A percentile compares a stretch with the other conserved stretches of the same genome.
phyloP scores from a whole-genome alignment of 805 yeast genomes.

The Yamadazyma takamatsuzukensis region DNA sequence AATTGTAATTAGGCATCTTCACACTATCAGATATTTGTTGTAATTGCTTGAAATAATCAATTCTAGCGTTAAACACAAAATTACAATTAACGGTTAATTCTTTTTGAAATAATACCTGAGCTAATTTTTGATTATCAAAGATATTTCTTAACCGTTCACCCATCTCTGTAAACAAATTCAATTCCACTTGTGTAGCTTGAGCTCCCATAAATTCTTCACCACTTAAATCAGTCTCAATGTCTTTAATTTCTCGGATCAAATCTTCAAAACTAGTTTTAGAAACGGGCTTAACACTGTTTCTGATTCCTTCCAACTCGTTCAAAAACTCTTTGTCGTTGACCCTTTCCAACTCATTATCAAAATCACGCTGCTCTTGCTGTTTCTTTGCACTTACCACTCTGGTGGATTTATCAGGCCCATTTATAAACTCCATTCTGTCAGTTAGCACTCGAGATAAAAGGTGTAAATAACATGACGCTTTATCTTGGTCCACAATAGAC shows the following conservation, averaged over 20 bases:
- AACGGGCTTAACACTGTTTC: constrained; percentile 24
- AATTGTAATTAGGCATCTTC: constrained; percentile 26
- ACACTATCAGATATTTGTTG: constrained; percentile 87
- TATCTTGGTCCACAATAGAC: constrained; percentile 73
- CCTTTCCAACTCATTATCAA: constrained; percentile 21
- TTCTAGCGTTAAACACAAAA: constrained; percentile 70
- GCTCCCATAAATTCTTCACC: constrained; percentile 16
- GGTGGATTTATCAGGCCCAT: constrained; percentile 28
- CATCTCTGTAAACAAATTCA: constrained; percentile 17
- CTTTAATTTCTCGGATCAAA: constrained; percentile 23
- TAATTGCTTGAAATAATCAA: constrained; percentile 77
- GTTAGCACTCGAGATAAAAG: constrained; percentile 37
- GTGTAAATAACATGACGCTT: constrained; percentile 56
- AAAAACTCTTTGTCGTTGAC: constrained; percentile 25
- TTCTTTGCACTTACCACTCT: constrained; percentile 15
- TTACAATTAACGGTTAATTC: constrained; percentile 53
- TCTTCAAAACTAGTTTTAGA: constrained; percentile 33
- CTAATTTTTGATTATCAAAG: constrained; percentile 42
- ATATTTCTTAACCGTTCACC: constrained; percentile 23
- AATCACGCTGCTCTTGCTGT: constrained; percentile 17
- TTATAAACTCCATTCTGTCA: constrained; percentile 38
- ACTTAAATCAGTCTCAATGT: constrained; percentile 22
- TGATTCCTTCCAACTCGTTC: constrained; percentile 17
- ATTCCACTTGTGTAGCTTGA: constrained; percentile 14
- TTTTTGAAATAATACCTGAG: constrained; percentile 37